Conservation (phyloP, 352 stramenopile genomes). For the Phytophthora ramorum region DNA sequence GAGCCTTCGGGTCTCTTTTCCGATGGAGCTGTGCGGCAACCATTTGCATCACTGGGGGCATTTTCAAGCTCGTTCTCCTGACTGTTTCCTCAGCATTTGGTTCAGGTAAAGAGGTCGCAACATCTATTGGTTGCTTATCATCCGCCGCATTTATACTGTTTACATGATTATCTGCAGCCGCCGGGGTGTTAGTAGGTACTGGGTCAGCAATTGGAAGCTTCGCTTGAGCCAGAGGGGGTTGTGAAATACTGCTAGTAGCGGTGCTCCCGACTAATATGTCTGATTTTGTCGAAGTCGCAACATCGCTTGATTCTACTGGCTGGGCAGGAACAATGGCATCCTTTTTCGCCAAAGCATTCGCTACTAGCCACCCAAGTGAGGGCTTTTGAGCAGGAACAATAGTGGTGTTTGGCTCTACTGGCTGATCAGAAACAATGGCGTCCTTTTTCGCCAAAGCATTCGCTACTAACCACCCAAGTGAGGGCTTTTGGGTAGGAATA, state of each 20-base stretch:
- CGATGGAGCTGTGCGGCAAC: conserved; percentile 19
- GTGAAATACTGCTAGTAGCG: too few relatives aligned
- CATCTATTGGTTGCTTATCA: conserved; percentile 9
- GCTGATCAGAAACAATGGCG: background rate
- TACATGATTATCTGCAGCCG: background rate
- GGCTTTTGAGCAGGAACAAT: conserved; percentile 18
- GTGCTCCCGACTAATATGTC: background rate
- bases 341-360: conserved; percentile 23
- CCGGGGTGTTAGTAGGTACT: background rate
- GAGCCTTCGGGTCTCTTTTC: conserved; percentile 22
- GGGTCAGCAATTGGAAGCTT: background rate
- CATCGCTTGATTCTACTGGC: background rate
- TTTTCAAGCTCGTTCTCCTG: conserved; percentile 29
- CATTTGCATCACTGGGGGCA: conserved; percentile 36
- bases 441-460: conserved; percentile 25
- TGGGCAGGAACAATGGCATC: background rate
- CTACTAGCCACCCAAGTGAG: conserved; percentile 19
- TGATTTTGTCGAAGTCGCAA: background rate
- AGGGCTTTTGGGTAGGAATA: conserved; percentile 19
- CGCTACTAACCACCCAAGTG: conserved; percentile 21
- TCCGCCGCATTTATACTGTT: conserved; percentile 1
- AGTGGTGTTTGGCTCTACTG: too few relatives aligned
- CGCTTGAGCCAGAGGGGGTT: background rate
- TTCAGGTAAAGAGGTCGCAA: background rate
- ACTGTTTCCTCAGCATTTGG: background rate